Base-by-base conservation (phyloP, 2,329 filamentous ascomycete genomes). In the Aspergillus phoenicis region DNA sequence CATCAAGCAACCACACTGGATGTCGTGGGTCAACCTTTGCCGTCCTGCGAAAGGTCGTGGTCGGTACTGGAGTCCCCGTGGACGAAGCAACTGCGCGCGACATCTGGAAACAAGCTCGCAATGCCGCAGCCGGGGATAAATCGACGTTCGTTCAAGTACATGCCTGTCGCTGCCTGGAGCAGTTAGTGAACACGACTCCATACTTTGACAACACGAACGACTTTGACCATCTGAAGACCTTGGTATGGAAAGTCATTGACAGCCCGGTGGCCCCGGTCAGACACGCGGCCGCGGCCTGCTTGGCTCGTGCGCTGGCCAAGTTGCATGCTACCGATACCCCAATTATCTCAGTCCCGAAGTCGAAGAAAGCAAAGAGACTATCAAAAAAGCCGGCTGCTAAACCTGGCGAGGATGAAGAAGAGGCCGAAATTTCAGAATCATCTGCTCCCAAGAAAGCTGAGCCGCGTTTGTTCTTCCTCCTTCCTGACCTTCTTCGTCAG, bases 141-240 rank as follows among this genome's bases (percentile, higher is more conserved):
- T 91, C 92, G 4, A 83, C 87, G 2, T 83, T 96, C 36, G 93
- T 94, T 7, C 87, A 97, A 73, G 85, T 89, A 15, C 86, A 87
- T 59, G 90, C 91, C 8, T 96, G 91, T 70, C 87, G 87, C 66
- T 96, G 91, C 72, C 79, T 99, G 64, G 89, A 90, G 71, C 83
- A 87, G 58, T 80, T 98, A 52, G 80, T 90, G 22, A 88, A 85
- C 59, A 81, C 85, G 63, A 97, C 93, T 0, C 77, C 85, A 0
- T 96, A 91, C 73, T 98, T 98, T 72, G 89, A 93, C 71, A 96
- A 96, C 71, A 87, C 89, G 13, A 89, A 84, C 73, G 95, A 99
- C 73, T 97, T 96, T 71, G 95, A 99, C 67, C 92, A 90, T 73
- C 78, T 98, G 20, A 93, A 94, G 76, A 85, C 85, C 36, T 87